Conservation (phyloP, 139 green algal genomes). For the Microglena sp. region DNA sequence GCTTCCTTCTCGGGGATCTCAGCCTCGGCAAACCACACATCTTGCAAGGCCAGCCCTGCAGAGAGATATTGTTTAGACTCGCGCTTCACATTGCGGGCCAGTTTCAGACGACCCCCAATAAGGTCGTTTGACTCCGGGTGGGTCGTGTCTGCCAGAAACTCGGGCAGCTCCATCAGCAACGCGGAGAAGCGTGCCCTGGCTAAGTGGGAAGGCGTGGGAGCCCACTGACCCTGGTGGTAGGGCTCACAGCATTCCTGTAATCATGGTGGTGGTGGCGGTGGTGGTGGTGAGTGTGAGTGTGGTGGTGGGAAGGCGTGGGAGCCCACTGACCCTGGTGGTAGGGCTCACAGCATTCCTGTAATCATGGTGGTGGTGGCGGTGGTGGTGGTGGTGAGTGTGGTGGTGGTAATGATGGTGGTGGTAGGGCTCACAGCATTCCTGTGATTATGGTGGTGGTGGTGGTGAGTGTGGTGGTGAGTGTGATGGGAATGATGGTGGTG, state of each 20-base stretch:
- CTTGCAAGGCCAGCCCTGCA: background rate
- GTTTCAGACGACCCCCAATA: slow-evolving; percentile 11
- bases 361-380: too few relatives aligned
- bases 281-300: background rate
- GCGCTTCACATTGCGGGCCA: background rate
- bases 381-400: background rate
- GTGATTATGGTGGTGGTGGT: too few relatives aligned
- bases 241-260: slow-evolving; percentile 11
- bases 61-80: background rate
- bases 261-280: too few relatives aligned
- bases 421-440: slow-evolving; percentile 12
- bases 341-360: slow-evolving; percentile 9
- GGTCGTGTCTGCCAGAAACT: slow-evolving; percentile 14
- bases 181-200: slow-evolving; percentile 17
- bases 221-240: slow-evolving; percentile 15
- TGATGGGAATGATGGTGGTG: too few relatives aligned
- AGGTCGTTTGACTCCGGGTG: slow-evolving; percentile 15
- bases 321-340: slow-evolving; percentile 18
- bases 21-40: background rate
- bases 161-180: background rate
- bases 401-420: slow-evolving; percentile 13
- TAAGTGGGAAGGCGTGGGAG: slow-evolving; percentile 13
- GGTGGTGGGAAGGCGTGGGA: slow-evolving; percentile 10
- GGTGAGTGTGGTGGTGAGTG: too few relatives aligned
- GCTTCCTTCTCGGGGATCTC: too few relatives aligned